These are phyloP conservation scores for Xerocomus nothofagi DNA, from an alignment of 1,284 basidiomycete species.

Conservation along the genomic window DNA sequence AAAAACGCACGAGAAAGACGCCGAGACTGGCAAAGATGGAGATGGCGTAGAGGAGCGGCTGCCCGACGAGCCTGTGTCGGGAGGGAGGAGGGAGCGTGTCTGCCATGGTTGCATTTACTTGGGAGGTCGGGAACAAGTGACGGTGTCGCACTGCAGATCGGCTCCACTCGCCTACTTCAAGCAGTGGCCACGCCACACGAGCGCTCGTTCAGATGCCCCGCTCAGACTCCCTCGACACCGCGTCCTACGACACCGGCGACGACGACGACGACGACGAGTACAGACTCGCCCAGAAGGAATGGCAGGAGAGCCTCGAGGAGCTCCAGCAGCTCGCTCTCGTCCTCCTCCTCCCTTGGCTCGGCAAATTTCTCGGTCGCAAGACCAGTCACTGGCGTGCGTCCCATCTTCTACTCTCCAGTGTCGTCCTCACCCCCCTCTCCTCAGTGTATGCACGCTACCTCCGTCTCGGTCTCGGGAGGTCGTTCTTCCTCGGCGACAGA, in stretches of 20 bases:
- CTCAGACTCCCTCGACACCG: constrained; percentile 50
- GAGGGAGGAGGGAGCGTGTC: constrained; percentile 33
- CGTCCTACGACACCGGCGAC: constrained; percentile 47
- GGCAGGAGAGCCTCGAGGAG: constrained; percentile 87
- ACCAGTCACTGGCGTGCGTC: constrained; percentile 84
- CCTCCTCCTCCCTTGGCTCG: constrained; percentile 82
- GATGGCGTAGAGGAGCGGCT: constrained; percentile 78
- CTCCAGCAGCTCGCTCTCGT: constrained; percentile 79
- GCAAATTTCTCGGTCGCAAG: constrained; percentile 84
- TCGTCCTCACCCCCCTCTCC: constrained; percentile 16
- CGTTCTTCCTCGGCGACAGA: constrained; percentile 60
- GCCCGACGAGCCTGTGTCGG: constrained; percentile 69
- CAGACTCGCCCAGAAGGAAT: constrained; percentile 82
- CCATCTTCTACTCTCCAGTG: constrained; percentile 5
- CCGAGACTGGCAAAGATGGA: constrained; percentile 86
- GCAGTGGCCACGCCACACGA: constrained; percentile 8
- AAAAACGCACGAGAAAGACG: constrained; percentile 74
- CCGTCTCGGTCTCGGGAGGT: constrained; percentile 61
- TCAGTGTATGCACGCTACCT: constrained; percentile 74
- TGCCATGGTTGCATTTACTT: constrained; percentile 48
- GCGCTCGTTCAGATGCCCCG: constrained; percentile 35
- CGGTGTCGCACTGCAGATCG: no score
- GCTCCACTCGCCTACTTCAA: no score
- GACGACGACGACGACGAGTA: constrained; percentile 74
- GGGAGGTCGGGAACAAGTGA: constrained; percentile 14